Base-by-base conservation (phyloP, 2,329 filamentous ascomycete species). In the Pseudogymnoascus destructans region DNA sequence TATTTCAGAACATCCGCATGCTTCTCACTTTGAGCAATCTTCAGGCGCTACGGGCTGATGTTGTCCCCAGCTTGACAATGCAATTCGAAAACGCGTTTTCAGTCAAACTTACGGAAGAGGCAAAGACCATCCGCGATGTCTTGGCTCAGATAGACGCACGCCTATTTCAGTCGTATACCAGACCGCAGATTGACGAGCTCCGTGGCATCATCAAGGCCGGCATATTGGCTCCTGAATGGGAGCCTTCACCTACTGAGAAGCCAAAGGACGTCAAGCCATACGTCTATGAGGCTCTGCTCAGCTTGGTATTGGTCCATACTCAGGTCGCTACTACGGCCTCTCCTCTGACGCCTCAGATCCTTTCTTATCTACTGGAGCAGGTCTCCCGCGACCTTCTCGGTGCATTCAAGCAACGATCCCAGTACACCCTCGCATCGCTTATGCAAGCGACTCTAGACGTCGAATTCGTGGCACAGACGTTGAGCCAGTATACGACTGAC, bases 371-470 rank as follows among this genome's bases (percentile, higher is more conserved):
- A 30, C 82, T 97, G 36, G 90, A 95, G 69, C 82, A 90, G 67
- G 80, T 87, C 9, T 92, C 86, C 9, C 74, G 79, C 5, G 84
- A 90, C 61, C 82, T 97, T n/a, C 82, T 96, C 13, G 80, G 85
- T 25, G 85, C 89, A 0, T 95, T 97, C 76, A 76, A 79, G 70
- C 69, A 76, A 33, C 82, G 85, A 5, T 71, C 65, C 27, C 76
- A 76, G 17, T 97, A 93, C 72, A 79, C 83, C 1, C 82, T 98
- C 0, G 77, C 86, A 4, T 85, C 87, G 5, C 80, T 98, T 56
- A 95, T 97, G 85, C 95, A 98, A 73, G 95, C 95, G 1, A 98
- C 93, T 0, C 81, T 98, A 1, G 93, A 98, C 68, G 91, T 96
- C 1, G 93, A 98, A 72, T 97, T 98, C 68, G 85, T 97, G 59